Conservation (phyloP, 1,284 basidiomycete species). For the Tilletia caries region DNA sequence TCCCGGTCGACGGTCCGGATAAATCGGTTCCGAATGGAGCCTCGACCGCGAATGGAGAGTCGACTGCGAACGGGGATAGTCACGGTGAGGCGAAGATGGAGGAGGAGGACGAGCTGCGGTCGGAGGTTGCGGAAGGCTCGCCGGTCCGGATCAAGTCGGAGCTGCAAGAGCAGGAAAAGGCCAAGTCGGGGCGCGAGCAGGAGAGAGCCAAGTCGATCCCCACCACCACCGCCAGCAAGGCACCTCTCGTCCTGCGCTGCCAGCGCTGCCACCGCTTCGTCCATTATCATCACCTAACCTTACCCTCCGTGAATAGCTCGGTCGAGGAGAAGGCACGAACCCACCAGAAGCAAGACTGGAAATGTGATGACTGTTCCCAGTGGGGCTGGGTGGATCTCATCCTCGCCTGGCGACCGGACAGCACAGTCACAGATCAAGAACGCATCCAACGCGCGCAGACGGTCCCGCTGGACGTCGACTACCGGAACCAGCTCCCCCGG, state of each 20-base stretch:
- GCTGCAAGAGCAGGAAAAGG: too few relatives aligned
- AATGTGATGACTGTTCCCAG: slow-evolving; percentile 31
- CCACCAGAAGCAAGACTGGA: slow-evolving; percentile 24
- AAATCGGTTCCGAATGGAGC: too few relatives aligned
- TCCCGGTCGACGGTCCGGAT: background rate
- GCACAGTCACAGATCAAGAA: slow-evolving; percentile 18
- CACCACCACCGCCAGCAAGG: slow-evolving; percentile 11
- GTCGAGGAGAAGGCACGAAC: slow-evolving; percentile 25
- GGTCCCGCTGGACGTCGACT: slow-evolving; percentile 11
- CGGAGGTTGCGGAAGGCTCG: too few relatives aligned
- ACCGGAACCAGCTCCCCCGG: slow-evolving; percentile 18
- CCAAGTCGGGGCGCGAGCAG: background rate
- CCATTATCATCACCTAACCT: slow-evolving; percentile 34
- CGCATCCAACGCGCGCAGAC: slow-evolving; percentile 24
- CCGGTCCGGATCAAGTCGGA: background rate
- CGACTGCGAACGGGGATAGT: background rate
- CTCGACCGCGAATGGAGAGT: background rate
- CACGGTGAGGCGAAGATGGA: slow-evolving; percentile 5
- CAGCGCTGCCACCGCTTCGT: slow-evolving; percentile 31
- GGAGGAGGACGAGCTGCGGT: too few relatives aligned
- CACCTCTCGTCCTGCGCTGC: slow-evolving; percentile 30
- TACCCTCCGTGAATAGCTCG: background rate
- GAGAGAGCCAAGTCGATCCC: too few relatives aligned
- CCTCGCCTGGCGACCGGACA: slow-evolving; percentile 35
- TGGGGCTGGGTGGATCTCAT: slow-evolving; percentile 32